Conservation (phyloP, 2,329 filamentous ascomycete genomes). For the Ascocoryne sarcoides region DNA sequence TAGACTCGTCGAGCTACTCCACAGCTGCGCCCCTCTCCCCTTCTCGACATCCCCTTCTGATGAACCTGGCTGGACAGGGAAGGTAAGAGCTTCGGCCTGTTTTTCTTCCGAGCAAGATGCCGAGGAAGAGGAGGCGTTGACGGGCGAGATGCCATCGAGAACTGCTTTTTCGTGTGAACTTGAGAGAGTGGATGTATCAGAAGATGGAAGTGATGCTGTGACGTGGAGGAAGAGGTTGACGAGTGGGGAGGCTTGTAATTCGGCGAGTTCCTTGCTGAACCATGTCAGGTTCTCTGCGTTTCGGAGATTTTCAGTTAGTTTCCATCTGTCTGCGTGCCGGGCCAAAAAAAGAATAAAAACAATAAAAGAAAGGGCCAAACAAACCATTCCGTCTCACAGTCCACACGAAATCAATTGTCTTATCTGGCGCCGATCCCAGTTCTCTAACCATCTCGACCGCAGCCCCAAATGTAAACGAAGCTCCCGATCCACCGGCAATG, state of each 20-base stretch:
- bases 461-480: slow-evolving; percentile 46
- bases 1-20: background rate
- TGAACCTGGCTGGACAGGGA: background rate
- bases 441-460: slow-evolving; percentile 37
- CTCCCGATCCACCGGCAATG: slow-evolving; percentile 51
- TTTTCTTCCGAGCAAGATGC: background rate
- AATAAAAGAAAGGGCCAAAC: background rate
- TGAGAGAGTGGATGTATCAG: background rate
- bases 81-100: slow-evolving; percentile 1
- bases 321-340: no score
- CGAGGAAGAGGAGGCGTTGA: background rate
- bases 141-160: background rate
- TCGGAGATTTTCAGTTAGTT: background rate
- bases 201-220: background rate
- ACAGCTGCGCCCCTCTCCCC: background rate
- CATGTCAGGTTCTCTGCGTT: slow-evolving; percentile 10
- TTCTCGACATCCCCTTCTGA: background rate
- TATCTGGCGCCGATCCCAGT: slow-evolving; percentile 28
- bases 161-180: background rate
- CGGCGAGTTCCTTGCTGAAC: slow-evolving; percentile 19
- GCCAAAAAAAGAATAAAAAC: background rate
- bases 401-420: slow-evolving; percentile 40
- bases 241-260: slow-evolving; percentile 20
- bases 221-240: slow-evolving; percentile 20
- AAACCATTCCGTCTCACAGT: slow-evolving; percentile 38